A percentile compares a stretch with the other conserved stretches of the same genome.
These are phyloP conservation scores for Oryza nivara DNA, from an alignment of 176 grass and related monocot genomes.

Conservation along the genomic window DNA sequence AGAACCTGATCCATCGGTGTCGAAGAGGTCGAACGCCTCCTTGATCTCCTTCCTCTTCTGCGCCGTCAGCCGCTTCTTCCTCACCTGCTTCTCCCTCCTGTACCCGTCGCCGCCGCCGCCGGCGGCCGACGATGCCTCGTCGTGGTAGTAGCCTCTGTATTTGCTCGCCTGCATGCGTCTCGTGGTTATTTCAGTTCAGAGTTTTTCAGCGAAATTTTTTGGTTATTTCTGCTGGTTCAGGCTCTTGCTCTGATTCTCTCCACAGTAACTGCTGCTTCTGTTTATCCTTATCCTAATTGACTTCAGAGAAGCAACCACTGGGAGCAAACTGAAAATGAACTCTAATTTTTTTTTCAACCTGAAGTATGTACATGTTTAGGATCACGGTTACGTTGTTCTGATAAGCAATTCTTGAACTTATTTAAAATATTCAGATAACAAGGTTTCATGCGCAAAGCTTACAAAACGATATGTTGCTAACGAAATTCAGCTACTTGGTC, in stretches of 20 bases:
- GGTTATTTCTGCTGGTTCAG: not conserved
- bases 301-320: not conserved
- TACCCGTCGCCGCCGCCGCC: conserved; percentile 15
- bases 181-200: not conserved
- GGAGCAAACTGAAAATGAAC: not conserved
- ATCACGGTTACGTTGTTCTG: too few species aligned
- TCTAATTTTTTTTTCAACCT: not conserved
- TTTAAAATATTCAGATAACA: not conserved
- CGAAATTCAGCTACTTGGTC: not conserved
- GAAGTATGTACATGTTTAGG: too few species aligned
- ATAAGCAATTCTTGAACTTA: not conserved
- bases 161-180: conserved; percentile 17
- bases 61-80: conserved; percentile 40
- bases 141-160: conserved; percentile 6
- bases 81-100: conserved; percentile 27
- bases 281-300: not conserved
- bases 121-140: conserved; percentile 1
- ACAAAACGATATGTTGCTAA: not conserved
- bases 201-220: not conserved
- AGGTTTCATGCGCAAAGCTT: not conserved
- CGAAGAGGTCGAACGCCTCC: conserved; percentile 83
- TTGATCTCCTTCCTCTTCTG: conserved; percentile 80
- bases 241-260: not conserved
- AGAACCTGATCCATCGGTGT: conserved; percentile 78
- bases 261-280: too few species aligned